These are phyloP conservation scores for Heliamphora exappendiculata DNA, from an alignment of 148 eudicot species.

Conservation along the genomic window DNA sequence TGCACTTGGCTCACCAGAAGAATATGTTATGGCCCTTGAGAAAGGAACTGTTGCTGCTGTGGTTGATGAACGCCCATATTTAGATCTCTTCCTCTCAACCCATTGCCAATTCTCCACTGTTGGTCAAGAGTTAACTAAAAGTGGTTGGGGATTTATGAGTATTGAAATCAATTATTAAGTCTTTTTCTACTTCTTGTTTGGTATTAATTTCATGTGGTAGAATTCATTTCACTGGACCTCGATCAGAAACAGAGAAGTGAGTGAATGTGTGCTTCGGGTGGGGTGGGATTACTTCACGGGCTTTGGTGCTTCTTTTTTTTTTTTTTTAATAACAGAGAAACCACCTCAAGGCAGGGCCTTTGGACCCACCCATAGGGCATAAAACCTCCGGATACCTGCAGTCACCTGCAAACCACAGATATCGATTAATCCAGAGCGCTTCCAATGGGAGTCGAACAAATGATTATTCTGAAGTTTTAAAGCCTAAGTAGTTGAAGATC, in stretches of 20 bases:
- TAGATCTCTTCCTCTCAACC: slow-evolving; percentile 55
- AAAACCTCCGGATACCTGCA: too few species aligned
- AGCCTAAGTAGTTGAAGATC: slow-evolving; percentile 4
- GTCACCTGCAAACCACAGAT: too few species aligned
- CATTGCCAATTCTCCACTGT: slow-evolving; percentile 56
- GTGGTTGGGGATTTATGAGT: slow-evolving; percentile 96
- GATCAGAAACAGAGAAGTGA: neutral
- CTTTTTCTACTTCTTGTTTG: neutral
- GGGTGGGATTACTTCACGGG: too few species aligned
- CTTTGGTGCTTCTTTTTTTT: too few species aligned
- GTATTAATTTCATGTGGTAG: neutral
- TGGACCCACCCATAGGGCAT: too few species aligned
- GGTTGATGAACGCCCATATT: slow-evolving; percentile 79
- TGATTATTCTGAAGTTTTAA: slow-evolving; percentile 1
- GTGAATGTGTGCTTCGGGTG: neutral
- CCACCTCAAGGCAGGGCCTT: too few species aligned
- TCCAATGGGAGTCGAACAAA: neutral
- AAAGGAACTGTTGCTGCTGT: slow-evolving; percentile 76
- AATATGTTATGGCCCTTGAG: slow-evolving; percentile 53
- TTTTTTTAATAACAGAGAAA: too few species aligned
- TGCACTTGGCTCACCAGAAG: slow-evolving; percentile 60
- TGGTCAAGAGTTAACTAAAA: slow-evolving; percentile 69
- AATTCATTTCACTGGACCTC: neutral
- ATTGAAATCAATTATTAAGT: neutral
- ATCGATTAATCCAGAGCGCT: too few species aligned